These are phyloP conservation scores for Trichoderma orchidacearum DNA, from an alignment of 495 filamentous ascomycete species.

Conservation along the genomic window DNA sequence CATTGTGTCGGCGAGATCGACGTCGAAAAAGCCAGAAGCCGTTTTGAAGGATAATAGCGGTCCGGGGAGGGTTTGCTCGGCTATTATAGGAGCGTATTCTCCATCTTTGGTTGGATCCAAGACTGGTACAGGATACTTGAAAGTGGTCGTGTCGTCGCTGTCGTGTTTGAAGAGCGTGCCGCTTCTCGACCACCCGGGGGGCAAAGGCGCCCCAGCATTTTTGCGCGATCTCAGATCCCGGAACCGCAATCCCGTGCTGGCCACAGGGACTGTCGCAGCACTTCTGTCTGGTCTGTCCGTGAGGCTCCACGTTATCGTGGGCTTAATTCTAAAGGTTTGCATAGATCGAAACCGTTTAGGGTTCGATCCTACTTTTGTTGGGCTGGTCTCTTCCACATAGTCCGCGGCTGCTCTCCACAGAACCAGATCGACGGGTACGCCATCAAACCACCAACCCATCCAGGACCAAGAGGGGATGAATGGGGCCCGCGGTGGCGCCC, in stretches of 20 bases:
- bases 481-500: neutral
- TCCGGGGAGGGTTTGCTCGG: neutral
- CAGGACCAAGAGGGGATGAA: slow-evolving; percentile 9
- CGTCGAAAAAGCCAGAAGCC: neutral
- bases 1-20: slow-evolving; percentile 1
- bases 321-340: slow-evolving; percentile 1
- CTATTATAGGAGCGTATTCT: neutral
- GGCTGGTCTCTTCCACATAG: slow-evolving; percentile 1
- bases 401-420: slow-evolving; percentile 4
- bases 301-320: neutral
- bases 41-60: slow-evolving; percentile 3
- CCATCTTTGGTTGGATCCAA: neutral
- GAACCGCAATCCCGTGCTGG: neutral
- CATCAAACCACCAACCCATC: slow-evolving; percentile 8
- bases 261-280: neutral
- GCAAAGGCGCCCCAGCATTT: neutral
- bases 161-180: neutral
- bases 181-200: slow-evolving; percentile 2
- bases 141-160: neutral
- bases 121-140: slow-evolving; percentile 4
- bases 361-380: neutral
- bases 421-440: slow-evolving; percentile 2
- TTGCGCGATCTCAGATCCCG: slow-evolving; percentile 2
- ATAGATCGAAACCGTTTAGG: neutral
- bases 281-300: too few species aligned